Evolutionary conservation across 257 asterid genomes (phyloP), one percentile per base, ranked within the genome.

Genomic region (Gentiana dahurica): DNA sequence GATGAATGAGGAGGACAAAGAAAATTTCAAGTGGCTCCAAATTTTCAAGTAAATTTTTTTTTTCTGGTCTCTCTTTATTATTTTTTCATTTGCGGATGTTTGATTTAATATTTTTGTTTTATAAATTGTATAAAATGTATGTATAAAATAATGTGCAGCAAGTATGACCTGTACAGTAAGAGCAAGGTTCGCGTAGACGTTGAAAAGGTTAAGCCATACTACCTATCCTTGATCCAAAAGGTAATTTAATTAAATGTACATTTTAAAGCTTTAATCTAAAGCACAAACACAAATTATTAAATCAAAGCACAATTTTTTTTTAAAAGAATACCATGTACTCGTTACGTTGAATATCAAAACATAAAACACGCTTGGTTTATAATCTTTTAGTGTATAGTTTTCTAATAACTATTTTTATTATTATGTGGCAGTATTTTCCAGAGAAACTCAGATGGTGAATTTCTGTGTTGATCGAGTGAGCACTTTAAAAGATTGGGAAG

Each of bases 1-100:
- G 72, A 78, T 87, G 96, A 84, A 81, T 8, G 79, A 77, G 62
- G 94, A 84, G 63, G 96, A 87, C 36, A 10, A 54, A 33, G 87
- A 84, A 54, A 80, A 79, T 38, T 73, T 85, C 36, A 85, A 78
- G 67, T 85, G 95, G 95, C 91, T 85, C 37, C 64, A 78, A 32
- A 59, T 81, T 39, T 84, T 87, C 72, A 87, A 84, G 94, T 87
- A 78, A 34, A 8, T 55, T 52, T 24, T 34, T 4, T 0, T 24
- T 45, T 11, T 46, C n/a, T n/a, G 10, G 11, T 1, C 35, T 8
- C 32, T 0, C 1, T 5, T 36, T 33, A 24, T 61, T 49, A 41
- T 32, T 39, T 13, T 11, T 32, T 3, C 2, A 1, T 34, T 5
- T 7, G 24, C 3, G 2, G 50, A n/a, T 6, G n/a, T 34, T 24